A percentile compares a stretch with the other conserved stretches of the same genome.
These are phyloP conservation scores for Trichoderma sp. DNA, from an alignment of 2,329 filamentous ascomycete genomes.

Conservation along the genomic window DNA sequence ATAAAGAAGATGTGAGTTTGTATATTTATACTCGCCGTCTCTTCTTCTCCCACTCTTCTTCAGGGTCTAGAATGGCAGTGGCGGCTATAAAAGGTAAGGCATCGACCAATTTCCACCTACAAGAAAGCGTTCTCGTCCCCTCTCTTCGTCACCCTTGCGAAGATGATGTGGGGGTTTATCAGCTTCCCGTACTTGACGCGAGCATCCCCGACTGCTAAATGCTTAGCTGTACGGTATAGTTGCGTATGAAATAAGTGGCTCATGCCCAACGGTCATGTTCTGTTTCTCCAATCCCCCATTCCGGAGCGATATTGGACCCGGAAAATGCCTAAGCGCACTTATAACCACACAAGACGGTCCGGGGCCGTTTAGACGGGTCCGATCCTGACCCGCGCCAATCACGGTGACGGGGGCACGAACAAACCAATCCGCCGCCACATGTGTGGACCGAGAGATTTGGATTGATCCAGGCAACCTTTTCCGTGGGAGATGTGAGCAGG, in stretches of 20 bases:
- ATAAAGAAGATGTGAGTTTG: neutral
- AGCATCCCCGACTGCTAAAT: constrained; percentile 7
- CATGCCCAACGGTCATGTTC: neutral
- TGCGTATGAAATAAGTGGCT: constrained; percentile 3
- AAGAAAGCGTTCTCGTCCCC: neutral
- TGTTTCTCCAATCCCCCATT: neutral
- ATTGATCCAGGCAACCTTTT: neutral
- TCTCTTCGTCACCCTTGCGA: constrained; percentile 11
- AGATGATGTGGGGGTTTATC: neutral
- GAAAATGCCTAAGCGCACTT: constrained; percentile 14
- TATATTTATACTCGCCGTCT: neutral
- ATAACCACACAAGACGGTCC: neutral
- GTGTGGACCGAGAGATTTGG: neutral
- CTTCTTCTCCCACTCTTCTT: neutral
- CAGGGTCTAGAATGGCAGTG: neutral
- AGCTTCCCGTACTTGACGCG: neutral
- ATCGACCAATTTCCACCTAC: neutral
- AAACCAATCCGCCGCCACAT: neutral
- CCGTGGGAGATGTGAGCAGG: neutral
- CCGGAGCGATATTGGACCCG: constrained; percentile 5
- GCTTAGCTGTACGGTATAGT: neutral
- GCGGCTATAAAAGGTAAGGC: constrained; percentile 13
- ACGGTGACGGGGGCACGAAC: neutral
- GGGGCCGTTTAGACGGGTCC: constrained; percentile 12
- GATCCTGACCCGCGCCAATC: constrained; percentile 14